Base-by-base conservation (phyloP, 2,329 filamentous ascomycete species). In the Pseudodiploospora longispora region DNA sequence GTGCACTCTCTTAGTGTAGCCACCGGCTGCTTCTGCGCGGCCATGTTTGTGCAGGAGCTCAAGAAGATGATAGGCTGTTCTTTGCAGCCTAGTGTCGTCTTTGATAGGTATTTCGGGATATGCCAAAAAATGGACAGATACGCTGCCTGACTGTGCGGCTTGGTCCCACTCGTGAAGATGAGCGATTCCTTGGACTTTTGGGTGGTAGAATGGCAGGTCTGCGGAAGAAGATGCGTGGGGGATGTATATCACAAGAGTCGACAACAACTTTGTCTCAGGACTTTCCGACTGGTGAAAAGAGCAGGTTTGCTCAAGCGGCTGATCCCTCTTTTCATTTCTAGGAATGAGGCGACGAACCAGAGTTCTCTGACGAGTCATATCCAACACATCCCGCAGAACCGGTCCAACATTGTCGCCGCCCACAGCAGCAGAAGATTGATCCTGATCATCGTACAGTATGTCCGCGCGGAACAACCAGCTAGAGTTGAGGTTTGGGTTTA, bases 141-240 rank as follows among this genome's bases (percentile, higher is more conserved):
- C 62, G 8, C 58, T 65, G 27, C 78, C 79, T 31, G 59, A 58
- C 27, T 58, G 57, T 10, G 60, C 55, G n/a, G 56, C 49, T 4
- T 65, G 47, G 41, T 72, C 59, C 74, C 77, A 86, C 32, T 77
- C 76, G 62, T 94, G 87, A 6, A 89, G 67, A 52, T 93, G 90
- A 5, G 82, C 87, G 27, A 95, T 72, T 9, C 78, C 80, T 41
- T 73, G 75, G 27, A 95, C 82, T 42, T 76, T 72, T 27, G 91
- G 91, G 59, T 96, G 90, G 63, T 96, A 97, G 65, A 85, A 95
- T 1, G 91, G 91, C 49, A 93, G 74, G 3, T 83, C 75, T 10
- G 76, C 70, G 8, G 74, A 67, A 1, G 68, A 67, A 30, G 72
- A 61, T 6, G 80, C 72, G 62, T 95, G 89, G 6, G 91, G 88